These are phyloP conservation scores for Thelephora ganbajun DNA, from an alignment of 768 basidiomycete genomes.

Conservation along the genomic window DNA sequence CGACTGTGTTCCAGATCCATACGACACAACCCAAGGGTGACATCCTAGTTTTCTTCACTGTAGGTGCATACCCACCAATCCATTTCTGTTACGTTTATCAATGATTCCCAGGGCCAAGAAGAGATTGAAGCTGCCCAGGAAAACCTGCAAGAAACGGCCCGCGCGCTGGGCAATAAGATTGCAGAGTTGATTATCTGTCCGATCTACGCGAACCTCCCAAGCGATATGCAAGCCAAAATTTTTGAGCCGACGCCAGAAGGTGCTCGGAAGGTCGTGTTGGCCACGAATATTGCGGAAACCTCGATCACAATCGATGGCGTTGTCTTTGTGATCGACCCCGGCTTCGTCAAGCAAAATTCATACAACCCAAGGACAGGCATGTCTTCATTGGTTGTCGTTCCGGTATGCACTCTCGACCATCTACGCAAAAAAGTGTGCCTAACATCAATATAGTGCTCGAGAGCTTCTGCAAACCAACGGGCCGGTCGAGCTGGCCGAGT, in stretches of 20 bases:
- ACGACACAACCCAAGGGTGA: slow-evolving; percentile 97
- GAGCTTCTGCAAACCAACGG: slow-evolving; percentile 93
- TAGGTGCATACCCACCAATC: slow-evolving; percentile 20
- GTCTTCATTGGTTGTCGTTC: slow-evolving; percentile 92
- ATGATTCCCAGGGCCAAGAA: slow-evolving; percentile 72
- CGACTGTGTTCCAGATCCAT: slow-evolving; percentile 97
- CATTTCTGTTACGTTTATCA: slow-evolving; percentile 2
- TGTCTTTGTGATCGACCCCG: slow-evolving; percentile 98
- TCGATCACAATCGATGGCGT: slow-evolving; percentile 99
- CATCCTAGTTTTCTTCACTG: slow-evolving; percentile 93
- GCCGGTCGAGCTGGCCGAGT: slow-evolving; percentile 97
- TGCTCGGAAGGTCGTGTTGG: slow-evolving; percentile 92
- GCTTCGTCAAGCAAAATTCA: slow-evolving; percentile 98
- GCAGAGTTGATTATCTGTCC: slow-evolving; percentile 90
- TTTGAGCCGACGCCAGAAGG: slow-evolving; percentile 98
- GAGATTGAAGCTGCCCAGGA: slow-evolving; percentile 98
- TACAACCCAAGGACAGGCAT: slow-evolving; percentile 98
- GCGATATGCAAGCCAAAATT: slow-evolving; percentile 98
- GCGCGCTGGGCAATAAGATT: slow-evolving; percentile 92
- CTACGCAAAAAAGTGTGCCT: background rate
- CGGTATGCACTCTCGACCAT: slow-evolving; percentile 28
- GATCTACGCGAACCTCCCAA: slow-evolving; percentile 97
- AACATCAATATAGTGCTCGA: slow-evolving; percentile 54
- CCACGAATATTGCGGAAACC: slow-evolving; percentile 99
- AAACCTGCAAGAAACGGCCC: slow-evolving; percentile 88